Evolutionary conservation across 1,284 basidiomycete genomes (phyloP).

Genomic region (Tylopilus sp.): DNA sequence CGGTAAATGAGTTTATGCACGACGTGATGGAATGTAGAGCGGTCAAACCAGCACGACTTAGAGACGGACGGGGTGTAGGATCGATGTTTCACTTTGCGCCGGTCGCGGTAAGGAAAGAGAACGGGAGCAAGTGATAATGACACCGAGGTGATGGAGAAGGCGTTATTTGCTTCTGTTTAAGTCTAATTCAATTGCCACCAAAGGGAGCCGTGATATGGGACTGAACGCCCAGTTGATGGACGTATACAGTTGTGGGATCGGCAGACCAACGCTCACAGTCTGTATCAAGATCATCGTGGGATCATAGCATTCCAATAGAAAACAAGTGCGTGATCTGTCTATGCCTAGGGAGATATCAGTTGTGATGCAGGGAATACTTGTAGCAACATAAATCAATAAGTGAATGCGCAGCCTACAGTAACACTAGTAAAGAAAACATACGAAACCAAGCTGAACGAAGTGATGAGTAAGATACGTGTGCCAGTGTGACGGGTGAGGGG

Average conservation of each 20-base stretch:
- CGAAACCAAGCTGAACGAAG: constrained; percentile 21
- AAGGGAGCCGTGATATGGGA: too few species aligned
- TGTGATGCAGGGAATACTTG: constrained; percentile 31
- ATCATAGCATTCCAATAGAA: constrained; percentile 15
- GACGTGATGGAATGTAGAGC: constrained; percentile 6
- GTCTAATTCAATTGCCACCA: constrained; percentile 20
- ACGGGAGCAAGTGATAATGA: neutral
- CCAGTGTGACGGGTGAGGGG: constrained; percentile 12
- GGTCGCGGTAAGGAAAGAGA: neutral
- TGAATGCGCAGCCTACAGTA: constrained; percentile 25
- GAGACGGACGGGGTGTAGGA: neutral
- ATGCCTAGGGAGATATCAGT: constrained; percentile 31
- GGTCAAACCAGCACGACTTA: neutral
- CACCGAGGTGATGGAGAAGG: constrained; percentile 1
- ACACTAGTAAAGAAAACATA: constrained; percentile 31
- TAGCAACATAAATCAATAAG: constrained; percentile 33
- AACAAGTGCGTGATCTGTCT: constrained; percentile 27
- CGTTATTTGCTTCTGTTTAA: constrained; percentile 27
- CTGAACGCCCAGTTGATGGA: neutral
- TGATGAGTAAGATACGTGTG: constrained; percentile 23
- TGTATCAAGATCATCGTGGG: neutral
- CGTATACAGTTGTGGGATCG: neutral
- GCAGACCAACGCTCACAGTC: neutral
- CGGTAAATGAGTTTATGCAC: constrained; percentile 8
- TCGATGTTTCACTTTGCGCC: neutral